Base-by-base conservation (phyloP, 495 filamentous ascomycete genomes). In the Neurospora sp. region DNA sequence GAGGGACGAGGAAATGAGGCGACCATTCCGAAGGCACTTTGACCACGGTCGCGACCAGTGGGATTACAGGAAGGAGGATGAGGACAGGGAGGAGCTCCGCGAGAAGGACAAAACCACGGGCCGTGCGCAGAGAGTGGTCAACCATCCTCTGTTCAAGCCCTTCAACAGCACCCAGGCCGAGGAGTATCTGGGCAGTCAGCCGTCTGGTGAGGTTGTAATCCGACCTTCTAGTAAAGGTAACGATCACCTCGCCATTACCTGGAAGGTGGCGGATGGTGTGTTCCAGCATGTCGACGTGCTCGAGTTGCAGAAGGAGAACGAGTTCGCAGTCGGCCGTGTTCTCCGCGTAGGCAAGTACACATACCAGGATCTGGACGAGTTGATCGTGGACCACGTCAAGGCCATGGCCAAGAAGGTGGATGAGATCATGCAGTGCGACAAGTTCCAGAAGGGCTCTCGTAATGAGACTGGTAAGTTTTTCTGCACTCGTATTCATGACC, bases 221-320 rank as follows among this genome's bases (percentile, higher is more conserved):
- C 91, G 96, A 12, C 96, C 96, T 14, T 97, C 93, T 2, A 97
- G 94, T 31, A 96, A 94, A 75, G 96, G 96, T 14, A 90, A 91
- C 42, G 96, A 99, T 81, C 96, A 99, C 82, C 88, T 99, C 69
- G 94, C 95, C 4, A 88, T 99, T 48, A 99, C 96, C 1, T 99
- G 96, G 96, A 99, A 98, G 82, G 93, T 99, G n/a, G 88, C 92
- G 0, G 93, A 98, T 75, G 91, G 91, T 72, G 89, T 98, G 42
- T 98, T 93, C 77, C 95, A 99, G 83, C 96, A 99, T 78, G 93
- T 99, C 72, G 96, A 99, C 80, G 96, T 99, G 41, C 88, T 99
- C 22, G 96, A 99, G 81, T 82, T 99, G 71, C 93, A 96, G 82
- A 99, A 99, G 82, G 93, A 95, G 75, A 98, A 92, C 70, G 94